phyloP scores from a whole-genome alignment of 176 grass and related monocot genomes.

The Oryza coarctata region DNA sequence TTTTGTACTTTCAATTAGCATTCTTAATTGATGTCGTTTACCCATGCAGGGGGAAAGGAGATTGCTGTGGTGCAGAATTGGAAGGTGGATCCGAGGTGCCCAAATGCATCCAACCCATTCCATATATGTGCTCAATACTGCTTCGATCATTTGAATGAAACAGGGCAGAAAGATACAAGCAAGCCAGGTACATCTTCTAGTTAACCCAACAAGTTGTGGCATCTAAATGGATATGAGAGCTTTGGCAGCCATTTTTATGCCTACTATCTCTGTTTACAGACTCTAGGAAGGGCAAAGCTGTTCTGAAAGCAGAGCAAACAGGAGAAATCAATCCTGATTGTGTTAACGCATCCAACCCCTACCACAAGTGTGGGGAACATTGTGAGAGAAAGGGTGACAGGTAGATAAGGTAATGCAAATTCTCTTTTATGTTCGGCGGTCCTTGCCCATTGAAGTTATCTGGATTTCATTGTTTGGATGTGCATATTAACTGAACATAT shows the following conservation, averaged over 20 bases:
- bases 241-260: conserved; percentile 29
- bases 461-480: neutral
- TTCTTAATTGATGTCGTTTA: neutral
- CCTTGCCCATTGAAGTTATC: neutral
- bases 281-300: conserved; percentile 38
- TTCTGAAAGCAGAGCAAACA: conserved; percentile 35
- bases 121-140: conserved; percentile 81
- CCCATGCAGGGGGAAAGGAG: conserved; percentile 28
- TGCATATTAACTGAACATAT: neutral
- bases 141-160: conserved; percentile 49
- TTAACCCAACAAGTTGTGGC: neutral
- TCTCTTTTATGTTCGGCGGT: neutral
- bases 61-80: conserved; percentile 1
- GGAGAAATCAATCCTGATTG: conserved; percentile 64
- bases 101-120: conserved; percentile 77
- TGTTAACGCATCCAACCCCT: conserved; percentile 83
- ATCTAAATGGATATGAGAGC: neutral
- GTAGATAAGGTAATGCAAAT: conserved; percentile 41
- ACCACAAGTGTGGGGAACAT: conserved; percentile 68
- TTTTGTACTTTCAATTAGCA: neutral
- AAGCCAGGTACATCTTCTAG: conserved; percentile 43
- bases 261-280: conserved; percentile 25
- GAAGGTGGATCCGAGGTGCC: conserved; percentile 75
- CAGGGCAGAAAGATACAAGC: conserved; percentile 7
- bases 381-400: conserved; percentile 55